Evolutionary conservation across 495 filamentous ascomycete genomes (phyloP).

Genomic region (Annulohypoxylon stygium): DNA sequence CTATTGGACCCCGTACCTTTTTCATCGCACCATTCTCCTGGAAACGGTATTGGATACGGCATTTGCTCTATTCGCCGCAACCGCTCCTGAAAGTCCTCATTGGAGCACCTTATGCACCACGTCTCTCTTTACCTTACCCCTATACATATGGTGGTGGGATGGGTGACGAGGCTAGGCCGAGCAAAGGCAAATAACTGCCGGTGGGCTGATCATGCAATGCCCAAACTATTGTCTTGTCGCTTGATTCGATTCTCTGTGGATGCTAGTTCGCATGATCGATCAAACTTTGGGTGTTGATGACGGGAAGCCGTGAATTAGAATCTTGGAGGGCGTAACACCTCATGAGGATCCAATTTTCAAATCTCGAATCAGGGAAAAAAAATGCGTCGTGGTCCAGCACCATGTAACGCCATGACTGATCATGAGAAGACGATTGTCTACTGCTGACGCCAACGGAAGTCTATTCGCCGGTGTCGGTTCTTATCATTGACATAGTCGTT

Average conservation of each 20-base stretch:
- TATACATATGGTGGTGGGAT: neutral
- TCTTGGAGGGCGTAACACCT: slow-evolving; percentile 16
- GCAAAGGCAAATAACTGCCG: slow-evolving; percentile 22
- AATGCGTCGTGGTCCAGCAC: slow-evolving; percentile 26
- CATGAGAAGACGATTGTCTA: slow-evolving; percentile 11
- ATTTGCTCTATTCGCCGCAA: slow-evolving; percentile 31
- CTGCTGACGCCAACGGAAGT: slow-evolving; percentile 27
- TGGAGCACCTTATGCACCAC: slow-evolving; percentile 20
- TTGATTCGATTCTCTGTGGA: slow-evolving; percentile 17
- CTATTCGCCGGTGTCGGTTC: slow-evolving; percentile 21
- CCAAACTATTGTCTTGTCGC: slow-evolving; percentile 11
- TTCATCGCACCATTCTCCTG: slow-evolving; percentile 30
- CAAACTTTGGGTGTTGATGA: slow-evolving; percentile 30
- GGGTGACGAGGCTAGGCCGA: neutral
- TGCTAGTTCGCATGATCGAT: slow-evolving; percentile 27
- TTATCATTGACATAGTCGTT: slow-evolving; percentile 25
- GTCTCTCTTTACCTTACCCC: slow-evolving; percentile 18
- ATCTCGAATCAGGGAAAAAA: slow-evolving; percentile 21
- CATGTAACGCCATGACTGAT: slow-evolving; percentile 24
- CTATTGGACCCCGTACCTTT: slow-evolving; percentile 10
- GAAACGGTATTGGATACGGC: slow-evolving; percentile 24
- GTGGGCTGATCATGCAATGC: slow-evolving; percentile 13
- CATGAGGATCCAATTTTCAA: slow-evolving; percentile 14
- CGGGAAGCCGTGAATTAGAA: slow-evolving; percentile 4
- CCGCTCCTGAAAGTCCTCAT: slow-evolving; percentile 13